phyloP scores from a whole-genome alignment of 2,329 filamentous ascomycete species.

The Myrmaecium sp. region DNA sequence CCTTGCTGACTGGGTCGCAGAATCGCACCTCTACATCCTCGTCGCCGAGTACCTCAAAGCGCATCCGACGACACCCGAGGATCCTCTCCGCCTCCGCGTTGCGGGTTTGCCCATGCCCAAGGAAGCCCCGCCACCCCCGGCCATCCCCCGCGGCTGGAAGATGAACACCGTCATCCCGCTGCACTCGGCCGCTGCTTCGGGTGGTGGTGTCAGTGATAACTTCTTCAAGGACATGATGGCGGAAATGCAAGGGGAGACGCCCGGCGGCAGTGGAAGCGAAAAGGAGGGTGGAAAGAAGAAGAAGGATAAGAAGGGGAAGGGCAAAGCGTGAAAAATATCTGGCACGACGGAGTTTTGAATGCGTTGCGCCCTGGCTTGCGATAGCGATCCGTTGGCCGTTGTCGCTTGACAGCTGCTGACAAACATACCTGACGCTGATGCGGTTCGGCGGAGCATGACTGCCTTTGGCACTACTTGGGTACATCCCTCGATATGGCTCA shows the following conservation, averaged over 20 bases:
- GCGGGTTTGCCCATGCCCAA: constrained; percentile 52
- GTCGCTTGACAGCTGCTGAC: too few relatives aligned
- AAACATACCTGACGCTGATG: too few relatives aligned
- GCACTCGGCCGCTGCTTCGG: constrained; percentile 76
- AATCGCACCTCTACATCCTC: constrained; percentile 76
- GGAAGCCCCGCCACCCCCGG: constrained; percentile 50
- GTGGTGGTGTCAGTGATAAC: constrained; percentile 87
- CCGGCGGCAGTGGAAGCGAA: constrained; percentile 11
- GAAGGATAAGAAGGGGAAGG: constrained; percentile 21
- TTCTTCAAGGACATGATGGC: constrained; percentile 94
- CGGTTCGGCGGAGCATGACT: too few relatives aligned
- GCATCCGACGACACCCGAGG: constrained; percentile 60
- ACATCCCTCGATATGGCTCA: constrained; percentile 1
- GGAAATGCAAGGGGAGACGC: constrained; percentile 50
- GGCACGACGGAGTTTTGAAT: not conserved
- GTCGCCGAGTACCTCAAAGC: constrained; percentile 59
- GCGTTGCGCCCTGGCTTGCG: not conserved
- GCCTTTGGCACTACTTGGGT: too few relatives aligned
- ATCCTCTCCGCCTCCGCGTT: constrained; percentile 55
- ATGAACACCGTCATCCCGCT: constrained; percentile 70
- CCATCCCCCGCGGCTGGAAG: constrained; percentile 71
- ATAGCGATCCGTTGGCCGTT: not conserved
- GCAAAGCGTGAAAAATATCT: constrained; percentile 3
- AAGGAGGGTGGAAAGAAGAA: constrained; percentile 15
- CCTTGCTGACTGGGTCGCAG: constrained; percentile 23